These are phyloP conservation scores for Fusarium tanahbumbuense DNA, from an alignment of 2,329 filamentous ascomycete species.

Conservation along the genomic window DNA sequence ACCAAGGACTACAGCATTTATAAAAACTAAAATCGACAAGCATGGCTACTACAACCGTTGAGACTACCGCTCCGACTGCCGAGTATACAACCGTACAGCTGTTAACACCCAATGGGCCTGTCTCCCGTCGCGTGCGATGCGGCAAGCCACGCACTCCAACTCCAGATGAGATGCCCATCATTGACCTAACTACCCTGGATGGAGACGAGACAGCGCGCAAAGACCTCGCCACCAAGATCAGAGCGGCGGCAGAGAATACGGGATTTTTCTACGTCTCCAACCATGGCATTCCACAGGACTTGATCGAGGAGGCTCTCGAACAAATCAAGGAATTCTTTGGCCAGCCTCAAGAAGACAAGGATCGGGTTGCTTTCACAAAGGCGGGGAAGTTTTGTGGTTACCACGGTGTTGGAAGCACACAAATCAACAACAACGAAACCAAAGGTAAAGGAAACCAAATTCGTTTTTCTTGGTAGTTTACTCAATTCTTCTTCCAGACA, in stretches of 20 bases:
- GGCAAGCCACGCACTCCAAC: conserved; percentile 16
- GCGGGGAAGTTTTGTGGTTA: conserved; percentile 22
- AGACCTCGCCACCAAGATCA: neutral
- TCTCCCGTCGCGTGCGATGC: conserved; percentile 13
- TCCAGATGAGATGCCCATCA: conserved; percentile 5
- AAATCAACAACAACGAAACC: conserved; percentile 14
- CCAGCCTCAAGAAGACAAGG: neutral
- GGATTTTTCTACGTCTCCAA: conserved; percentile 4
- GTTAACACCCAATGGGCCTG: conserved; percentile 6
- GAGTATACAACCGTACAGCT: conserved; percentile 11
- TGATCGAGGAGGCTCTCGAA: neutral
- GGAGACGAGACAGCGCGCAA: neutral
- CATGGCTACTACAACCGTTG: neutral
- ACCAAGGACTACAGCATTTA: accelerated
- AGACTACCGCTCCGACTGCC: neutral
- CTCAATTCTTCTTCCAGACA: neutral
- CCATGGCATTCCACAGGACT: neutral
- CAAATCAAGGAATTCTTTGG: neutral
- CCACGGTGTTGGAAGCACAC: conserved; percentile 4
- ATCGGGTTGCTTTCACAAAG: conserved; percentile 4
- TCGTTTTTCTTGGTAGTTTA: accelerated
- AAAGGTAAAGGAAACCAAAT: neutral
- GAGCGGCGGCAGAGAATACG: neutral
- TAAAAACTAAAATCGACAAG: accelerated
- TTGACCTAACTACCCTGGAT: neutral